Evolutionary conservation across 2,329 filamentous ascomycete genomes (phyloP), one percentile per base, ranked within the genome.

Genomic region (Fusarium palustre): DNA sequence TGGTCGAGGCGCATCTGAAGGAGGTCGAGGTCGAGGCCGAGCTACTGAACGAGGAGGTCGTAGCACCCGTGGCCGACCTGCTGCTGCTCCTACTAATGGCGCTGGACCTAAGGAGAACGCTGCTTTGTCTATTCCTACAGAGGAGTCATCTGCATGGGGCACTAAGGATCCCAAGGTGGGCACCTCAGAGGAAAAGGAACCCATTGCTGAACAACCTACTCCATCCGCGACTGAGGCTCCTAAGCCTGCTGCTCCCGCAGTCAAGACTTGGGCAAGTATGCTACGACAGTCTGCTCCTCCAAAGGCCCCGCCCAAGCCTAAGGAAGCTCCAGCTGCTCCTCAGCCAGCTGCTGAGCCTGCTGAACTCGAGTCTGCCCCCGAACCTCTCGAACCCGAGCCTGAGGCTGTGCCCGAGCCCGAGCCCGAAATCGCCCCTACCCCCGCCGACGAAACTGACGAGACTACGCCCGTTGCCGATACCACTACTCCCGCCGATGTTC

Each of bases 241-340:
- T 55, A 76, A 81, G 71, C 73, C 81, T 55, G 76, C 81, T 59
- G 76, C 79, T 57, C 74, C 82, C 42, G 78, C 79, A 64, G 78
- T 79, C 59, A 90, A 89, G 82, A 90, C 88, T 28, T 94, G 91
- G 91, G 91, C 91, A 38, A 92, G 90, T 80, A 90, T 94, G 85
- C 87, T 93, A 67, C 87, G 87, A 74, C 83, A 87, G 77, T 83
- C 89, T 36, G 83, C 86, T 43, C 80, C 78, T 45, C 85, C 84
- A 42, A 91, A 91, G 82, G 83, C 86, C 41, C 81, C 85, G 38
- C 85, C 88, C 39, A 86, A 86, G 79, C 81, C 83, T 48, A 85
- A 84, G 76, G 83, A 87, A 72, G 75, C 79, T n/a, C 78, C 83
- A 63, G 80, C 83, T 64, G 79, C 78, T 34, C 79, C 83, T 25